A percentile compares a stretch with the other conserved stretches of the same genome.
Evolutionary conservation across 1,139 yeast genomes (phyloP).

Genomic region (Pichia kudriavzevii): DNA sequence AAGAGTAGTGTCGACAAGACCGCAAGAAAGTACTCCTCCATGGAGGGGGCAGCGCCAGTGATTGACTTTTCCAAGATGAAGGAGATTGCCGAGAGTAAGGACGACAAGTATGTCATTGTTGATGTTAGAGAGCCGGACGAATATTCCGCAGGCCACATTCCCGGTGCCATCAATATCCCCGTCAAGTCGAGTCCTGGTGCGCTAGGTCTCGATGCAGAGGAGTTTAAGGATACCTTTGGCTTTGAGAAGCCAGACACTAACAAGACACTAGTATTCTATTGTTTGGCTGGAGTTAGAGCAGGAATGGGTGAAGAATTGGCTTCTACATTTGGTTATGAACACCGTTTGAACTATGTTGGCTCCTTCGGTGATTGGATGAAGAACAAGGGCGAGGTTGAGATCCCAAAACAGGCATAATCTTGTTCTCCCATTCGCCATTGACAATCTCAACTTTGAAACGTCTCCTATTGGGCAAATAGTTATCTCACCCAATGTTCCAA

Average conservation of each 20-base stretch:
- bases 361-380: constrained; percentile 79
- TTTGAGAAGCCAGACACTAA: constrained; percentile 69
- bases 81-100: constrained; percentile 17
- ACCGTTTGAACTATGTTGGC: constrained; percentile 73
- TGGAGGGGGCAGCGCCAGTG: constrained; percentile 23
- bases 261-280: constrained; percentile 78
- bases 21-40: constrained; percentile 15
- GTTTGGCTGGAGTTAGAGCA: constrained; percentile 89
- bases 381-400: constrained; percentile 28
- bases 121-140: constrained; percentile 94
- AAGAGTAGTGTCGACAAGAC: too few species aligned
- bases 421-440: too few species aligned
- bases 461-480: too few species aligned
- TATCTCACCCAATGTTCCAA: too few species aligned
- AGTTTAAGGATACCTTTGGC: constrained; percentile 74
- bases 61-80: constrained; percentile 23
- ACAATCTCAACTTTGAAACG: too few species aligned
- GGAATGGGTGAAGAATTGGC: constrained; percentile 90
- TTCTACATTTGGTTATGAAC: constrained; percentile 75
- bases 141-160: constrained; percentile 63
- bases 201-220: constrained; percentile 66
- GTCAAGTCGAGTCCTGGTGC: constrained; percentile 94
- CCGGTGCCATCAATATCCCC: constrained; percentile 81
- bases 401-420: constrained; percentile 28
- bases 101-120: constrained; percentile 41